Percentiles rank a stretch among this genome's conserved stretches.
Evolutionary conservation across 331 rosid genomes (phyloP).

Genomic region (Rhamnella rubrinervis): DNA sequence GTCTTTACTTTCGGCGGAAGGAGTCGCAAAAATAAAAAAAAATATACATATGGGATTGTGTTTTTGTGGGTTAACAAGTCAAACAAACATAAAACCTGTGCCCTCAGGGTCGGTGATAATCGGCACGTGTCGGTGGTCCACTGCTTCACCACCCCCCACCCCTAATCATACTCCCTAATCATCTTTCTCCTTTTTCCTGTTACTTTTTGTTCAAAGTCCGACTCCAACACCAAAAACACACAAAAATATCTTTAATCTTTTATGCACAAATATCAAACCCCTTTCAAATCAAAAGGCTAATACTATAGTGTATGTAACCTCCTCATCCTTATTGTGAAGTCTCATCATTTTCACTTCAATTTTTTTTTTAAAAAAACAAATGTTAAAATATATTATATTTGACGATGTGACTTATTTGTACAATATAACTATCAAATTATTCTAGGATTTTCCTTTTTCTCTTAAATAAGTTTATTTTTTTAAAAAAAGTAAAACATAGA

Average conservation of each 20-base stretch:
- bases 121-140: conserved; percentile 86
- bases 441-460: no score
- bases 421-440: no score
- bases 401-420: no score
- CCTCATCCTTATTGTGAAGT: no score
- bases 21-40: conserved; percentile 10
- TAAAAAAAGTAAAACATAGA: no score
- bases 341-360: no score
- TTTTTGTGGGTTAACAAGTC: conserved; percentile 41
- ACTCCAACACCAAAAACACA: neutral
- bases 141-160: neutral
- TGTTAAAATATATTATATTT: no score
- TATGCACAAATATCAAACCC: conserved; percentile 7
- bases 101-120: conserved; percentile 61
- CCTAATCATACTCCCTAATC: conserved; percentile 23
- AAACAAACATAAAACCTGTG: conserved; percentile 39
- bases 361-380: no score
- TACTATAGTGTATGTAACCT: neutral
- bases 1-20: conserved; percentile 57
- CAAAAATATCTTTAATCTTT: neutral
- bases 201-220: neutral
- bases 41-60: no score
- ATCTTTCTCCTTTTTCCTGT: conserved; percentile 7
- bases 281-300: neutral
- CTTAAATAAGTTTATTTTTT: no score